Base-by-base conservation (phyloP, 2,329 filamentous ascomycete genomes). In the Colletotrichum godetiae region DNA sequence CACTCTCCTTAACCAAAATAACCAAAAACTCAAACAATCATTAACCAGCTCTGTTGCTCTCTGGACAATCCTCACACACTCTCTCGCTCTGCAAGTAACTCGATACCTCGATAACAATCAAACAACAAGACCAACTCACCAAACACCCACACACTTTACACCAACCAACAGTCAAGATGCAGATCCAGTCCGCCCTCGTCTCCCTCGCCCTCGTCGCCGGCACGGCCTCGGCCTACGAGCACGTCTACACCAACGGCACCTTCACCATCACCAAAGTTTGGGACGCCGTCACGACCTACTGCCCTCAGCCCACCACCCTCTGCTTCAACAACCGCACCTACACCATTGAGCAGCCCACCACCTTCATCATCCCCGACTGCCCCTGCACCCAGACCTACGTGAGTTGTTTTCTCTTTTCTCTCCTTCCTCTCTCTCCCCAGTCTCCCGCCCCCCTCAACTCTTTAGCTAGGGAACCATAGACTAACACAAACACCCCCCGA, bases 281-380 rank as follows among this genome's bases (percentile, higher is more conserved):
- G 75, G 72, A 76, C 57, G 74, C 69, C 49, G 83, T 81, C 78
- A 81, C 80, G 58, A 86, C 84, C 49, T 83, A 79, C 76, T 88
- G 86, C 81, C 79, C 82, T 6, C 78, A 85, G 80, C 85, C 89
- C 49, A 90, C 89, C 42, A 71, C 68, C 46, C 56, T 72, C 55
- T 62, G 46, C 67, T 71, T 31, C 62, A 74, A 71, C 70, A 85
- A 82, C 78, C 84, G 86, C 80, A 83, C 83, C 61, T 91, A 88
- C 84, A 86, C 87, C 60, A 85, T 90, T 77, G 88, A 86, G 65
- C 83, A 86, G 79, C 85, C 89, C 74, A 82, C 88, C 77, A 87
- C 87, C 68, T 81, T 91, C 75, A 90, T 87, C 77, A 86, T 92
- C 68, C 85, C 84, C 49, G 82, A 89, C 79, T 89, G 88, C 81